These are phyloP conservation scores for Suhomyces faveliae DNA, from an alignment of 805 yeast species.

Conservation along the genomic window DNA sequence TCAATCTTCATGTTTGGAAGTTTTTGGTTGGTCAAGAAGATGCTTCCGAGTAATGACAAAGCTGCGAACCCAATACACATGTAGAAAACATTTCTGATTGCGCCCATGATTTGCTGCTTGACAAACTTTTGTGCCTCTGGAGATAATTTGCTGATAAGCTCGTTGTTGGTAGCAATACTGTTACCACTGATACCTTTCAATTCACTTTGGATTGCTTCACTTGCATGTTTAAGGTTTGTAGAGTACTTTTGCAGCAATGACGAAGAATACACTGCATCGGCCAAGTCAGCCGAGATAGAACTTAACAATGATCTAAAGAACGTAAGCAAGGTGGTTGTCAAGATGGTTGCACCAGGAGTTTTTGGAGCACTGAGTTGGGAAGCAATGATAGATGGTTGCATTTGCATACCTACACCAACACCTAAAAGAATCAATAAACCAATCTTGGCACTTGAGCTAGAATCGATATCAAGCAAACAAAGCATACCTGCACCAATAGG, in stretches of 20 bases:
- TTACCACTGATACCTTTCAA: slow-evolving; percentile 15
- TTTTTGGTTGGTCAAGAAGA: slow-evolving; percentile 40
- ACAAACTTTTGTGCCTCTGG: slow-evolving; percentile 24
- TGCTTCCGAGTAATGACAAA: slow-evolving; percentile 26
- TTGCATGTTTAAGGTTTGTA: slow-evolving; percentile 6
- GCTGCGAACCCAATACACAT: slow-evolving; percentile 38
- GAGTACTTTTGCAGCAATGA: slow-evolving; percentile 16
- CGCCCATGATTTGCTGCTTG: slow-evolving; percentile 32
- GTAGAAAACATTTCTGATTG: slow-evolving; percentile 42
- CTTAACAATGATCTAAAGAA: slow-evolving; percentile 48
- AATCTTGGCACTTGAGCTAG: slow-evolving; percentile 36
- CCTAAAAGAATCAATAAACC: slow-evolving; percentile 50
- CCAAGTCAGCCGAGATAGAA: slow-evolving; percentile 42
- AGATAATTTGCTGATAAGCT: slow-evolving; percentile 15
- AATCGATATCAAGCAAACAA: slow-evolving; percentile 38
- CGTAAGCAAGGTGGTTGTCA: slow-evolving; percentile 46
- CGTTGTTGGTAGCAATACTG: slow-evolving; percentile 16
- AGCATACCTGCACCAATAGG: slow-evolving; percentile 47
- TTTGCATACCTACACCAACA: slow-evolving; percentile 44
- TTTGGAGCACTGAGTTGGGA: slow-evolving; percentile 53
- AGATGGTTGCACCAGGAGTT: slow-evolving; percentile 46
- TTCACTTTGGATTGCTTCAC: slow-evolving; percentile 17
- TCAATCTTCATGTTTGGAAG: slow-evolving; percentile 29
- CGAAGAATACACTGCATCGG: slow-evolving; percentile 40
- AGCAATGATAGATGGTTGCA: slow-evolving; percentile 45